These are phyloP conservation scores for Cenchrus fungigraminus DNA, from an alignment of 176 grass and related monocot species.

Conservation along the genomic window DNA sequence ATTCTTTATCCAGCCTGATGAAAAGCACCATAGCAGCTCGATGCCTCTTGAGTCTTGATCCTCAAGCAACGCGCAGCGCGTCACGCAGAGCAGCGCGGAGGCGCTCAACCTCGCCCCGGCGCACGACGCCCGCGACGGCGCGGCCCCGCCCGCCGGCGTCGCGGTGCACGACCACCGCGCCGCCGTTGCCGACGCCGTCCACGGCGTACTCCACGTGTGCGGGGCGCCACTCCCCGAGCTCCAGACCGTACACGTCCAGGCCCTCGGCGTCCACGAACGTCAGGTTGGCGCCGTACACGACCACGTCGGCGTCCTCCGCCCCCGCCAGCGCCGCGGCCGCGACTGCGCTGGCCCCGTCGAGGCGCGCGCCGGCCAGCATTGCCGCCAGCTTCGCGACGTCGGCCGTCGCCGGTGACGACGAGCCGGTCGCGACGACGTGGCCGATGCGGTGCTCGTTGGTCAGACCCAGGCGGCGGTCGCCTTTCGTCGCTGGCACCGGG, in stretches of 20 bases:
- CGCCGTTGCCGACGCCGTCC: conserved; percentile 51
- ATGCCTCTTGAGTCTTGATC: not conserved
- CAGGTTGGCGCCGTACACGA: conserved; percentile 63
- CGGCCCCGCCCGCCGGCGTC: conserved; percentile 20
- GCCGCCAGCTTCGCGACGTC: conserved; percentile 44
- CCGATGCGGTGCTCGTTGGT: conserved; percentile 50
- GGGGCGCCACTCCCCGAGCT: conserved; percentile 44
- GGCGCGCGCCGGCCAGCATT: conserved; percentile 35
- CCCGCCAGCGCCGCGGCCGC: conserved; percentile 25
- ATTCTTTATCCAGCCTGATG: not conserved
- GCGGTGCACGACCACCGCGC: conserved; percentile 52
- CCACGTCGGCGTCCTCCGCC: conserved; percentile 31
- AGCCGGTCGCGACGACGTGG: conserved; percentile 22
- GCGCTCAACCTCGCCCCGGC: not conserved
- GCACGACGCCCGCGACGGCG: conserved; percentile 10
- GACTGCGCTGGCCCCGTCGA: conserved; percentile 31
- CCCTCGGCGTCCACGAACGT: conserved; percentile 64
- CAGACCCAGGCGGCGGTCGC: not conserved
- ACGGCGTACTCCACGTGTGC: conserved; percentile 54
- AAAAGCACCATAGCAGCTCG: not conserved
- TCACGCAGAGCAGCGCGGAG: not conserved
- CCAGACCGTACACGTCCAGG: conserved; percentile 48
- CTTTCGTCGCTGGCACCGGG: not conserved
- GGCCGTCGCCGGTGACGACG: conserved; percentile 8
- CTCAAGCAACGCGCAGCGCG: not conserved